Percentiles rank a stretch among this genome's conserved stretches.
phyloP scores from a whole-genome alignment of 257 asterid species.

The Plantago ovata region DNA sequence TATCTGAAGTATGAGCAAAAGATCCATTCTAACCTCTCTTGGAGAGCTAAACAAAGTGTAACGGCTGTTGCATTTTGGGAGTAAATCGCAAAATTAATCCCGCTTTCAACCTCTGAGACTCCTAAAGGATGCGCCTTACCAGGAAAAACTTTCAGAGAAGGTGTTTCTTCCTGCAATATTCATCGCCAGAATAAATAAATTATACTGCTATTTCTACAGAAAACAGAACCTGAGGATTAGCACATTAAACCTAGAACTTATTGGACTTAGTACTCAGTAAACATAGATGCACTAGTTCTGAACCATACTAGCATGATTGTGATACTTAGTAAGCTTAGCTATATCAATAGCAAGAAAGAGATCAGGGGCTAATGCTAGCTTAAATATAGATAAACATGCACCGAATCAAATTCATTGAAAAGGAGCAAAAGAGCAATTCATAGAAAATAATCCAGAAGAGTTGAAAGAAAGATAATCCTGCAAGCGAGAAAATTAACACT shows the following conservation, averaged over 20 bases:
- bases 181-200: constrained; percentile 22
- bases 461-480: too few species aligned
- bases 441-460: too few species aligned
- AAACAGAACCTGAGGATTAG: constrained; percentile 12
- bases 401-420: not conserved
- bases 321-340: not conserved
- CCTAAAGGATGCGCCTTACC: constrained; percentile 92
- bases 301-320: not conserved
- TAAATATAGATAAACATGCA: not conserved
- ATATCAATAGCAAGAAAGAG: too few species aligned
- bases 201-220: constrained; percentile 6
- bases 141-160: constrained; percentile 44
- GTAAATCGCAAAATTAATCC: constrained; percentile 84
- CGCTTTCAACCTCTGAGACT: constrained; percentile 72
- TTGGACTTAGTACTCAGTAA: not conserved
- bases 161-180: constrained; percentile 54
- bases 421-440: not conserved
- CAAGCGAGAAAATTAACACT: too few species aligned
- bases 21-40: constrained; percentile 48
- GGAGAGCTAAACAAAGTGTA: constrained; percentile 71
- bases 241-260: constrained; percentile 4
- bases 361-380: not conserved
- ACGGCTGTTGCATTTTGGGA: constrained; percentile 84
- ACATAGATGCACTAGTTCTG: not conserved
- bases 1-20: constrained; percentile 16